These are phyloP conservation scores for Ceratobasidium sp. DNA, from an alignment of 1,284 basidiomycete genomes.

Conservation along the genomic window DNA sequence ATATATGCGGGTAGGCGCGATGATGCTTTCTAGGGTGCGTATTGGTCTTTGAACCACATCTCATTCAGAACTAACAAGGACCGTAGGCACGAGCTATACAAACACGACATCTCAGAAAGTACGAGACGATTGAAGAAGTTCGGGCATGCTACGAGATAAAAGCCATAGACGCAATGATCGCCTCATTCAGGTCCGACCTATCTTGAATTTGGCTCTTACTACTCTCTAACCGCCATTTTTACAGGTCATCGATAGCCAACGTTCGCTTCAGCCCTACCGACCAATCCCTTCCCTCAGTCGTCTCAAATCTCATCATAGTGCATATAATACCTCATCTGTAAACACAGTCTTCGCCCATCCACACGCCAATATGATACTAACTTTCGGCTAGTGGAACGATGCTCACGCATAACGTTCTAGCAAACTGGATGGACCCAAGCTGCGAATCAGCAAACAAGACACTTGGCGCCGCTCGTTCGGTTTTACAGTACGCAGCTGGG, in stretches of 20 bases:
- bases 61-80: background rate
- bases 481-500: conserved; percentile 9
- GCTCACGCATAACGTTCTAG: background rate
- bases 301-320: conserved; percentile 16
- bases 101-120: background rate
- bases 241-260: conserved; percentile 6
- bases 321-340: conserved; percentile 20
- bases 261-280: conserved; percentile 12
- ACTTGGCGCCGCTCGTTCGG: background rate
- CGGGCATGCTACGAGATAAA: conserved; percentile 24
- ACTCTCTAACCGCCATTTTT: background rate
- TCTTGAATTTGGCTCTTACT: no score
- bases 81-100: conserved; percentile 1
- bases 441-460: conserved; percentile 32
- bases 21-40: conserved; percentile 33
- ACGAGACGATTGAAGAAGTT: conserved; percentile 9
- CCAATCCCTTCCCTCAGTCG: conserved; percentile 5
- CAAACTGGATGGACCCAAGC: conserved; percentile 38
- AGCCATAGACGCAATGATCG: conserved; percentile 13
- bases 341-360: background rate
- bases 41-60: background rate
- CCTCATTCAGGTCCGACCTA: background rate
- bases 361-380: no score
- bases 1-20: conserved; percentile 9
- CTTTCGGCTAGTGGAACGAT: background rate